Evolutionary conservation across 2,329 filamentous ascomycete species (phyloP), one percentile per base, ranked within the genome.

Genomic region (Colletotrichum sp.): DNA sequence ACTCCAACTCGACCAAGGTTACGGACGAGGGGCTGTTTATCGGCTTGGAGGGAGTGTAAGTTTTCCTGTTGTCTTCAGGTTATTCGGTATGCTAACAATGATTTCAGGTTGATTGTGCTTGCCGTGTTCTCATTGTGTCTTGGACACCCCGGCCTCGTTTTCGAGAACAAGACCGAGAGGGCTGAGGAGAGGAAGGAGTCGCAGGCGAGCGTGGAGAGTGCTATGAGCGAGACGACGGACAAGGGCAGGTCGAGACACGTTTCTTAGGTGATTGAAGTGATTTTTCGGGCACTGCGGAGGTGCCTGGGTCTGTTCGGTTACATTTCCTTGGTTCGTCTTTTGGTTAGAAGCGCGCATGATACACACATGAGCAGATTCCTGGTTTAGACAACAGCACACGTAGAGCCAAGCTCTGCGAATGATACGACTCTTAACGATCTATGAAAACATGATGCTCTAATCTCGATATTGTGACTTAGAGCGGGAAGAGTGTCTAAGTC

Each of bases 1-100:
- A 92, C 85, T 80, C 7, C 1, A 55, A 82, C 30, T 92, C 91
- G 0, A 81, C 85, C 7, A 82, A 93, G 71, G 90, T 93, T 55
- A 84, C 84, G 6, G 80, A 91, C 55, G 83, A 92, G 80, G 82
- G 81, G 0, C 80, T 89, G 4, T 92, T 92, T 77, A 90, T 91
- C 77, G 88, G 83, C 0, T 84, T 92, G 1, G 90, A 92, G 83
- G 89, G 88, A 82, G 84, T 85, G 86, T 87, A 80, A 66, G 77
- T 68, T 72, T 15, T 7, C 28, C 24, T 63, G 16, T 13, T 30
- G 21, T 16, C 21, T 32, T 30, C 1, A 30, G 28, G 28, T 9
- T 30, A 0, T 7, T 12, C 24, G 4, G 6, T n/a, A 15, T 15
- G 2, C 65, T 21, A 49, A 9, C 65, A 13, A 81, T 55, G 32